Percentiles rank a stretch among this genome's conserved stretches.
Conservation (phyloP, 805 yeast genomes). For the Metahyphopichia silvanorum region DNA sequence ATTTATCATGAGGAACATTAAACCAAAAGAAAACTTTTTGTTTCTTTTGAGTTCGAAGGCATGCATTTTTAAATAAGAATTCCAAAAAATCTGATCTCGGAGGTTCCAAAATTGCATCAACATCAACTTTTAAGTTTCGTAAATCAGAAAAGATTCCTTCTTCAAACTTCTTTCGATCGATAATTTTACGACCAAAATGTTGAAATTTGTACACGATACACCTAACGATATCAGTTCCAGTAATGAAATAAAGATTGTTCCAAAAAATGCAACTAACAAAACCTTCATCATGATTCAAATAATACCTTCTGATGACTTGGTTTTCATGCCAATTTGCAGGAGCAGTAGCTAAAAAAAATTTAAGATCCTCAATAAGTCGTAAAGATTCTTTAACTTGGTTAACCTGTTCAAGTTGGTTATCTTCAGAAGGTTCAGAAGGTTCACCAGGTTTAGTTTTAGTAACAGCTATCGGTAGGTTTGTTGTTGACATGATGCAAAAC, state of each 20-base stretch:
- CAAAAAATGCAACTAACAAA: conserved; percentile 91
- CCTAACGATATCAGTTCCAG: conserved; percentile 95
- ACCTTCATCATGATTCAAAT: conserved; percentile 83
- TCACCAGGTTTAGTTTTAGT: too few species aligned
- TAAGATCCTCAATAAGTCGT: conserved; percentile 68
- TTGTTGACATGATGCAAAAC: background rate
- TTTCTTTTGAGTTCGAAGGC: conserved; percentile 91
- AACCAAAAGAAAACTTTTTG: conserved; percentile 98
- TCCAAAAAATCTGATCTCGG: conserved; percentile 84
- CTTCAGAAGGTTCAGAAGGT: too few species aligned
- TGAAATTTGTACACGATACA: conserved; percentile 85
- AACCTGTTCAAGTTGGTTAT: background rate
- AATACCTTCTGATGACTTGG: conserved; percentile 83
- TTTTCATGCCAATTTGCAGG: conserved; percentile 92
- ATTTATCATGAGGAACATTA: conserved; percentile 88
- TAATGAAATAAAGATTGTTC: conserved; percentile 84
- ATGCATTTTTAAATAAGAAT: conserved; percentile 79
- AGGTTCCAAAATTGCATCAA: conserved; percentile 81
- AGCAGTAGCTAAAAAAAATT: conserved; percentile 86
- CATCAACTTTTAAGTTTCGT: conserved; percentile 79
- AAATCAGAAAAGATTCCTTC: conserved; percentile 94
- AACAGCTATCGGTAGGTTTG: background rate
- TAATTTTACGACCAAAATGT: conserved; percentile 81
- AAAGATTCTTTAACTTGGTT: conserved; percentile 42
- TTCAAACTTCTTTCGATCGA: conserved; percentile 90